Base-by-base conservation (phyloP, 441 rosid species). In the Mallotus repandus region DNA sequence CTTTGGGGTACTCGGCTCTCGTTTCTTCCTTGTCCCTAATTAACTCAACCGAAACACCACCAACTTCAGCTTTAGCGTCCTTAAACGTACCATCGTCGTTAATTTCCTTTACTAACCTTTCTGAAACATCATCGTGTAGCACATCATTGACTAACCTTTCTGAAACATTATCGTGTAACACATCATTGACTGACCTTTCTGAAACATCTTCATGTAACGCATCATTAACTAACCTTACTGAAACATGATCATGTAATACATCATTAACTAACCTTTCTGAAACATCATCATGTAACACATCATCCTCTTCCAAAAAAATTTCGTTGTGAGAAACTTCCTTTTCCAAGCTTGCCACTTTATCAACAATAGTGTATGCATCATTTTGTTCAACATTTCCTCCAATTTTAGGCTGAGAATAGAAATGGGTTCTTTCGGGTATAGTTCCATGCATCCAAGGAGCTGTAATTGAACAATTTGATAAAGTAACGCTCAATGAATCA, bases 381-480 rank as follows among this genome's bases (percentile, higher is more conserved):
- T 58, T 45, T 18, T 65, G 49, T 19, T 22, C 11, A 41, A 22
- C 60, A 11, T 52, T 49, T 38, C 66, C 80, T 16, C 63, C 75
- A 15, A 68, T 25, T 59, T 67, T 54, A 74, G 69, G 76, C 21
- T 12, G 62, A 67, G 70, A 81, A 79, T 59, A 67, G 25, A 78
- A 74, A 69, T 54, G 69, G 75, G 57, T 59, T 43, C 66, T 77
- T 58, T 50, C 60, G 19, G 48, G 65, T 70, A 71, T 66, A 41
- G 73, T 71, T 66, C 89, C 88, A 71, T 82, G 88, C 72, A 76
- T 80, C 97, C 96, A 89, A 69, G 97, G 94, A 78, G 93, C 81
- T 68, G 84, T 72, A 75, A 54, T 79, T 68, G 74, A 74, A 14
- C 74, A 81, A 77, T 41, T 85, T 46, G 84, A 76, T 43, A 73